These are phyloP conservation scores for Fusarium agapanthi DNA, from an alignment of 2,329 filamentous ascomycete genomes.

Conservation along the genomic window DNA sequence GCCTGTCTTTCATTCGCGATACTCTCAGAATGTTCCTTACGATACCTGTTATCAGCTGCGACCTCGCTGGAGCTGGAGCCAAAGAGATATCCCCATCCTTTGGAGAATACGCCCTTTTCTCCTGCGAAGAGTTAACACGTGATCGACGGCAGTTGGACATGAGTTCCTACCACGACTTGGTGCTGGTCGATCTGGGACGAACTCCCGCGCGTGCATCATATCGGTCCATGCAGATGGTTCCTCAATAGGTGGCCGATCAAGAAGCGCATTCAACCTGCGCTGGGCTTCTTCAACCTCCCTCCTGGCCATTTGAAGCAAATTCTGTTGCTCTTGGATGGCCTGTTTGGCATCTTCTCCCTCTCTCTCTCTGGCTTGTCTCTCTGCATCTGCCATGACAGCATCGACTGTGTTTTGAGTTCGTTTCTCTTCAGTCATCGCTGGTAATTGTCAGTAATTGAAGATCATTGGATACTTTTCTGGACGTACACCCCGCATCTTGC, in stretches of 20 bases:
- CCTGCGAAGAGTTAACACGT: neutral
- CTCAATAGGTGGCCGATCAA: neutral
- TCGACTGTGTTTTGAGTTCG: neutral
- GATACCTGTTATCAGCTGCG: neutral
- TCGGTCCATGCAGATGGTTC: neutral
- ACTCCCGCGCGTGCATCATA: neutral
- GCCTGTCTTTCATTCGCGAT: neutral
- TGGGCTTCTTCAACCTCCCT: neutral
- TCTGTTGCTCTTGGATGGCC: neutral
- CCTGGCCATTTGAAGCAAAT: neutral
- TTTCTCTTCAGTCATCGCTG: neutral
- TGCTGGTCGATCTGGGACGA: neutral
- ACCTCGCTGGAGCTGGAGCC: neutral
- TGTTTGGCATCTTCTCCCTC: neutral
- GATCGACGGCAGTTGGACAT: rapidly evolving
- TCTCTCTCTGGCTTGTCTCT: neutral
- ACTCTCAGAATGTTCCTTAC: neutral
- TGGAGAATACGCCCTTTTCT: neutral
- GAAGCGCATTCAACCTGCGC: neutral
- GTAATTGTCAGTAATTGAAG: neutral
- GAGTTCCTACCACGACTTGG: neutral
- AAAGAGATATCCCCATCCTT: neutral
- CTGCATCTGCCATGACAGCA: neutral
- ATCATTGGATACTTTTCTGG: rapidly evolving
- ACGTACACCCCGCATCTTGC: neutral